Evolutionary conservation across 1,284 basidiomycete species (phyloP), one percentile per base, ranked within the genome.

Genomic region (Anthracocystis setariae): DNA sequence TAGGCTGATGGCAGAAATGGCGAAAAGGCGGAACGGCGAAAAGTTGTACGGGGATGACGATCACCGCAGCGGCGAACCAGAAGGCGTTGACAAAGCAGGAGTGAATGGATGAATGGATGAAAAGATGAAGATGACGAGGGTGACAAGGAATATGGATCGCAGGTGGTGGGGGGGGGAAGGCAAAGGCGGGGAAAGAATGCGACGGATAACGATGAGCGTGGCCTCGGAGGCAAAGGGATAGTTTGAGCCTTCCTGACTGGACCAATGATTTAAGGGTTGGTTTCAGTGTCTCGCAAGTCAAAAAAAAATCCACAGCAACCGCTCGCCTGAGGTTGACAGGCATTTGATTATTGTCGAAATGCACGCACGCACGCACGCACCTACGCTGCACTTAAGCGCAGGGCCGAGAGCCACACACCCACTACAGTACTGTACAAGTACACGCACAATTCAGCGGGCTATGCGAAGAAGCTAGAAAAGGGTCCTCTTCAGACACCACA

Each of bases 191-290:
- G 50, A 63, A 66, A 59, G 53, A 18, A 18, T 50, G 50, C 62
- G 68, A 71, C 62, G 61, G 63, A 66, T 66, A 67, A 67, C 69
- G 63, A 67, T 62, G 60, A 43, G 42, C 39, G 50, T 59, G 47
- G 48, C 48, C 48, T 42, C 53, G 43, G 49, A 29, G 37, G 37
- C 58, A 65, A 38, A 37, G 21, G 52, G 2, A 29, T 35, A 33
- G 32, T 33, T 33, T 8, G 8, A 33, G 32, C 32, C n/a, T n/a
- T n/a, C n/a, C n/a, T n/a, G n/a, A n/a, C n/a, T n/a, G n/a, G n/a
- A n/a, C n/a, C n/a, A n/a, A n/a, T n/a, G n/a, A n/a, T n/a, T 12
- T 12, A 29, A 29, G 29, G 29, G 29, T n/a, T n/a, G n/a, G 29
- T 29, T 12, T 29, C 29, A 12, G 38, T 39, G 38, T 5, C 18